Conservation (phyloP, 768 basidiomycete species). For the Podaxis sp. region DNA sequence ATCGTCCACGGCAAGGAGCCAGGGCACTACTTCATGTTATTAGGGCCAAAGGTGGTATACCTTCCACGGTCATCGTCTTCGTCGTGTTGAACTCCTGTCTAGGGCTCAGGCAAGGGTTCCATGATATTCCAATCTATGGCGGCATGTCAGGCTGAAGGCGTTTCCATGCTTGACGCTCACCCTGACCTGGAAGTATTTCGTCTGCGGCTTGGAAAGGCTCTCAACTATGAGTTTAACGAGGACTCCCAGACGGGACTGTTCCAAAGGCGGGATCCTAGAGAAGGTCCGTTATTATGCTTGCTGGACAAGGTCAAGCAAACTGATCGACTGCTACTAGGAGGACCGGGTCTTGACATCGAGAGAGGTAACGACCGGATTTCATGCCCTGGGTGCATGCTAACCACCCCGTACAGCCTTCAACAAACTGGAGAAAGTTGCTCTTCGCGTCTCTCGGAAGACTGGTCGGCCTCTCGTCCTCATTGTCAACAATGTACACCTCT, state of each 20-base stretch:
- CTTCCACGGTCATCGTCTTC: neutral
- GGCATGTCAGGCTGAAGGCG: constrained; percentile 61
- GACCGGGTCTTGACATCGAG: constrained; percentile 78
- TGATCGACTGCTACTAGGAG: constrained; percentile 38
- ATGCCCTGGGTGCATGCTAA: neutral
- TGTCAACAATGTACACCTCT: constrained; percentile 75
- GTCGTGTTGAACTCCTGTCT: constrained; percentile 6
- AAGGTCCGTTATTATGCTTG: constrained; percentile 38
- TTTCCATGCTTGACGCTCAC: constrained; percentile 78
- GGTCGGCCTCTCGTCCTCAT: constrained; percentile 74
- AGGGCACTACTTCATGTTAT: constrained; percentile 71
- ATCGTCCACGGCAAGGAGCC: constrained; percentile 72
- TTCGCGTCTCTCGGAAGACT: constrained; percentile 50
- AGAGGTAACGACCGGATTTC: constrained; percentile 43
- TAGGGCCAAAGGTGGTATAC: constrained; percentile 75
- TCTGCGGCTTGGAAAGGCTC: constrained; percentile 77
- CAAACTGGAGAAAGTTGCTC: constrained; percentile 83
- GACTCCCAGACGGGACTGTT: constrained; percentile 79
- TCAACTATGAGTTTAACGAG: constrained; percentile 85
- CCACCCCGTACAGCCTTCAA: constrained; percentile 49
- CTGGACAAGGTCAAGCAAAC: neutral
- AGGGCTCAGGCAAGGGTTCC: constrained; percentile 81
- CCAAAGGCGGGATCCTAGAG: constrained; percentile 77
- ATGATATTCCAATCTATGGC: constrained; percentile 84
- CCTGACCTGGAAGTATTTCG: constrained; percentile 86